These are phyloP conservation scores for Fomitopsis schrenkii DNA, from an alignment of 1,284 basidiomycete species.

Conservation along the genomic window DNA sequence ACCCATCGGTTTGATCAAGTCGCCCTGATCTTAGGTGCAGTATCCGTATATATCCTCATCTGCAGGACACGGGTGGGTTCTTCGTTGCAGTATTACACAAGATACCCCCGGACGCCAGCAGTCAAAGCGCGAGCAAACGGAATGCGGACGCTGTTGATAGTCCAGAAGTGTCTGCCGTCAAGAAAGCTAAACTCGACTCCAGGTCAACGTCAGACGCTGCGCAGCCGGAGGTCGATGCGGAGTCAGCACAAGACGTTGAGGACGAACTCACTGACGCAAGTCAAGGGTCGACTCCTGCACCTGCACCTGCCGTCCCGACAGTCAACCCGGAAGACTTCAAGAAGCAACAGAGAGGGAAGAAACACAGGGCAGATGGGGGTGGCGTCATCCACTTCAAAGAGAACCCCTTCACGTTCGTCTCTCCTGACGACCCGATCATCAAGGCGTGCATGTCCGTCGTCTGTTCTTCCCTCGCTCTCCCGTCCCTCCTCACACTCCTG, in stretches of 20 bases:
- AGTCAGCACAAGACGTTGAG: constrained; percentile 13
- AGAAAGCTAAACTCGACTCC: constrained; percentile 41
- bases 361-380: constrained; percentile 25
- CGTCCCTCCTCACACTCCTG: background rate
- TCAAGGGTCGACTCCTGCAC: background rate
- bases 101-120: constrained; percentile 10
- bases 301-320: background rate
- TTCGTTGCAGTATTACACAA: constrained; percentile 89
- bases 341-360: constrained; percentile 17
- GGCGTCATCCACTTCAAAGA: constrained; percentile 74
- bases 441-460: constrained; percentile 62
- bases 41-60: constrained; percentile 88
- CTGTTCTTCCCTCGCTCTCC: background rate
- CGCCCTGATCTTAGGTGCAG: constrained; percentile 32
- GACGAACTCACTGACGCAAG: constrained; percentile 11
- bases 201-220: constrained; percentile 8
- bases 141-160: constrained; percentile 37
- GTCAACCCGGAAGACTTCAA: constrained; percentile 13
- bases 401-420: constrained; percentile 84
- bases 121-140: constrained; percentile 43
- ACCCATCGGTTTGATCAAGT: background rate
- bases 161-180: constrained; percentile 37
- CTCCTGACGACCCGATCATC: constrained; percentile 68
- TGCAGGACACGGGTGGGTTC: constrained; percentile 97
- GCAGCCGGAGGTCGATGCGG: constrained; percentile 2